Conservation (phyloP, 2,329 filamentous ascomycete species). For the Xylariaceae sp. region DNA sequence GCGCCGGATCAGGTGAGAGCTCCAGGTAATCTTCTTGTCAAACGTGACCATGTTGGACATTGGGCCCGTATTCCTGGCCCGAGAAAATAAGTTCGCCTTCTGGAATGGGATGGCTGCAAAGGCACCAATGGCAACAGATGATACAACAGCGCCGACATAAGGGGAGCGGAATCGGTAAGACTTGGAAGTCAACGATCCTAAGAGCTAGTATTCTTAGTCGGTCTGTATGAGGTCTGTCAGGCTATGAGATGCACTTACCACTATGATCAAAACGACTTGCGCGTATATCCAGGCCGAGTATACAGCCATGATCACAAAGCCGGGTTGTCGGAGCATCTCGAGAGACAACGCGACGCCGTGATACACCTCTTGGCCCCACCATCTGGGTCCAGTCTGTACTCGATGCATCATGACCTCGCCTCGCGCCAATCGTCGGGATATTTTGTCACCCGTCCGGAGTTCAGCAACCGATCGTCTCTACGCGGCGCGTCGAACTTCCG, state of each 20-base stretch:
- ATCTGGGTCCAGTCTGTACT: constrained; percentile 64
- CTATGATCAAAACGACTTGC: constrained; percentile 67
- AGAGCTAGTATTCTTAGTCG: constrained; percentile 38
- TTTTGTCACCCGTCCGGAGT: constrained; percentile 49
- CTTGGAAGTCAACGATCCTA: constrained; percentile 67
- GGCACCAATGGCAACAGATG: constrained; percentile 64
- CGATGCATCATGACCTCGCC: constrained; percentile 77
- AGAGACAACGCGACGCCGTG: constrained; percentile 63
- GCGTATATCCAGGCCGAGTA: constrained; percentile 77
- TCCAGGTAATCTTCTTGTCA: constrained; percentile 61
- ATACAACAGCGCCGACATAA: constrained; percentile 62
- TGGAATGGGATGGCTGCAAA: constrained; percentile 68
- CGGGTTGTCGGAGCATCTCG: constrained; percentile 70
- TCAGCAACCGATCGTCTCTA: constrained; percentile 66
- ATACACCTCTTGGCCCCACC: constrained; percentile 73
- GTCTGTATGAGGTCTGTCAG: neutral
- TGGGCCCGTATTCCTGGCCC: constrained; percentile 55
- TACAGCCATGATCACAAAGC: constrained; percentile 66
- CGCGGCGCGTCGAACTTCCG: constrained; percentile 66
- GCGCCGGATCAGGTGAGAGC: constrained; percentile 66
- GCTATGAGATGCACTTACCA: constrained; percentile 34
- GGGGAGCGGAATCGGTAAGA: constrained; percentile 62
- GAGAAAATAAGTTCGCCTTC: constrained; percentile 65
- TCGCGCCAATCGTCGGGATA: constrained; percentile 58
- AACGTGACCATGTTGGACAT: constrained; percentile 65